Percentiles rank a stretch among this genome's conserved stretches.
Conservation (phyloP, 768 basidiomycete genomes). For the Melanogaster broomeanus region DNA sequence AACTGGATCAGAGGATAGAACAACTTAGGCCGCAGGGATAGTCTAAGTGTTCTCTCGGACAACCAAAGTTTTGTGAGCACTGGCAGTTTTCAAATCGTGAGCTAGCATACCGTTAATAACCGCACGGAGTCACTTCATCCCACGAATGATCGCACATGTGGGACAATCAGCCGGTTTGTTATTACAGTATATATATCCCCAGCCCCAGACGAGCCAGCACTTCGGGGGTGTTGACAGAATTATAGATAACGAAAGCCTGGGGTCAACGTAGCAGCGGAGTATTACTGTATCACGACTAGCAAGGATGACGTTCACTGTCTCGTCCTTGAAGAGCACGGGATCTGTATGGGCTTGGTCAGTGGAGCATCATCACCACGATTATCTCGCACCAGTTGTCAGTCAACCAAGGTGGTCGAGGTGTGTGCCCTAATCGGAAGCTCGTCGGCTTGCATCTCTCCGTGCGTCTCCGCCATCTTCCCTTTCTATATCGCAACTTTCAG, state of each 20-base stretch:
- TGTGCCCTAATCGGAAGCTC: slow-evolving; percentile 45
- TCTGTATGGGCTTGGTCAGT: slow-evolving; percentile 16
- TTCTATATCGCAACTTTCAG: slow-evolving; percentile 44
- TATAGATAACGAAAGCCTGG: slow-evolving; percentile 42
- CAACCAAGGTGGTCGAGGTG: slow-evolving; percentile 59
- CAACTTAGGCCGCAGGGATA: slow-evolving; percentile 50
- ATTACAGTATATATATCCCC: too few species aligned
- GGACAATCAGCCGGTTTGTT: slow-evolving; percentile 45
- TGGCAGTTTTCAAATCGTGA: neutral
- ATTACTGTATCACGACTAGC: slow-evolving; percentile 31
- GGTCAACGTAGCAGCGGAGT: slow-evolving; percentile 32
- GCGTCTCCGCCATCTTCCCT: slow-evolving; percentile 28
- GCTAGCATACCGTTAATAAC: slow-evolving; percentile 56
- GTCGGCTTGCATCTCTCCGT: slow-evolving; percentile 24
- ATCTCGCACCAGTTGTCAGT: slow-evolving; percentile 41
- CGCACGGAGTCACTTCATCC: slow-evolving; percentile 65
- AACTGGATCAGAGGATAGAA: neutral
- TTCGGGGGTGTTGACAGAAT: slow-evolving; percentile 47
- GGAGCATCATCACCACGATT: slow-evolving; percentile 13
- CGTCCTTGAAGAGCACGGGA: slow-evolving; percentile 29
- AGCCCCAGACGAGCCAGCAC: slow-evolving; percentile 49
- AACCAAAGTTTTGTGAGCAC: neutral
- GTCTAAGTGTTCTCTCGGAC: slow-evolving; percentile 49
- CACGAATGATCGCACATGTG: slow-evolving; percentile 53
- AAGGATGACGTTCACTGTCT: slow-evolving; percentile 37